These are phyloP conservation scores for Aphanoascus verrucosus DNA, from an alignment of 2,329 filamentous ascomycete species.

Conservation along the genomic window DNA sequence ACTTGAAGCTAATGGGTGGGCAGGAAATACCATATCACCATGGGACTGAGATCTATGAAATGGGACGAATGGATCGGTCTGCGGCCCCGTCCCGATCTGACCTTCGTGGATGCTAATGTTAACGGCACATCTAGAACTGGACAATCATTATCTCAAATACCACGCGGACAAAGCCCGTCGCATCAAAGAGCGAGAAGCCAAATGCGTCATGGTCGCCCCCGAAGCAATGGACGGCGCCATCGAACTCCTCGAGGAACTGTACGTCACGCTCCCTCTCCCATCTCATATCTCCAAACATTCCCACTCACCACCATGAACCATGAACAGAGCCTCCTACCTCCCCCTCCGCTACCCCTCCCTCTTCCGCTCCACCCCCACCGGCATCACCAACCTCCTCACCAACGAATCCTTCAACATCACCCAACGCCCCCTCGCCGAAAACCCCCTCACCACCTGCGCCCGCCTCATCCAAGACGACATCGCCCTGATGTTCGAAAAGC, in stretches of 20 bases:
- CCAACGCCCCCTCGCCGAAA: conserved; percentile 55
- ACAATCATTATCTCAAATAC: conserved; percentile 64
- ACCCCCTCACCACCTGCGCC: conserved; percentile 65
- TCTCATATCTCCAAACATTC: neutral
- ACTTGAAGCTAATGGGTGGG: neutral
- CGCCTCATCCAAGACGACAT: conserved; percentile 72
- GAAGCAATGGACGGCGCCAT: conserved; percentile 61
- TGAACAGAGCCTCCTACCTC: conserved; percentile 49
- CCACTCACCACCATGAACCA: conserved; percentile 22
- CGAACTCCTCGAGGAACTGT: conserved; percentile 65
- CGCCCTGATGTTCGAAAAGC: conserved; percentile 67
- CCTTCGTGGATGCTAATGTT: neutral
- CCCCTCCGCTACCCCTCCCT: conserved; percentile 64
- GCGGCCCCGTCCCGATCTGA: neutral
- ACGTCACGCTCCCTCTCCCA: conserved; percentile 15
- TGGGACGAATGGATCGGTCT: conserved; percentile 62
- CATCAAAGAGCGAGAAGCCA: conserved; percentile 54
- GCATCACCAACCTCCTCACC: conserved; percentile 58
- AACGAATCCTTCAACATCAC: conserved; percentile 60
- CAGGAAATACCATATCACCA: conserved; percentile 60
- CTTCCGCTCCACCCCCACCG: conserved; percentile 52
- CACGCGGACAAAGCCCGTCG: conserved; percentile 61
- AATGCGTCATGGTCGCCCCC: conserved; percentile 59
- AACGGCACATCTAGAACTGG: conserved; percentile 48
- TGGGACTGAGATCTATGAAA: conserved; percentile 61